Base-by-base conservation (phyloP, 345 rosid species). In the Hypericum androsaemum region DNA sequence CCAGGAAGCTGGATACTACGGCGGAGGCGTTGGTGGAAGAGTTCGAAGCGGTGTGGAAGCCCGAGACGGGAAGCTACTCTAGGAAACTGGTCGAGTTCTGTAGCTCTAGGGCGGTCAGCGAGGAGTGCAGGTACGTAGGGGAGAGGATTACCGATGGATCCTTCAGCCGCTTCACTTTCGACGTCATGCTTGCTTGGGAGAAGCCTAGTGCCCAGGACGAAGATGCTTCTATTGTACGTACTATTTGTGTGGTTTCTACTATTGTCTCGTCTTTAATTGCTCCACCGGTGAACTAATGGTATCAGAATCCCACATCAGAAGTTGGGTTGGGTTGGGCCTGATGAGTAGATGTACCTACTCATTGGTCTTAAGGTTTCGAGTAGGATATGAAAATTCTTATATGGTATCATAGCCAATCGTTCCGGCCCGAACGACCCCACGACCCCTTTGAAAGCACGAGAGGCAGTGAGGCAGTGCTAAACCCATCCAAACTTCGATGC, bases 101-200 rank as follows among this genome's bases (percentile, higher is more conserved):
- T 59, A 32, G 78, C 71, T 59, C 78, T 15, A 85, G 81, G 53
- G 77, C 71, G 35, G 58, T 75, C 9, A 40, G 12, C n/a, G 53
- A 54, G 11, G 55, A 78, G 61, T 76, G 88, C 59, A 67, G 66
- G 52, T 71, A 64, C 62, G 65, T 85, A 14, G 67, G 65, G 57
- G 90, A 76, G 62, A 81, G 70, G 52, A 77, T 85, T 0, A 61
- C 46, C 11, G 86, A 85, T 72, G 95, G 84, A 17, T 78, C 83
- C 3, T 83, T 83, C 54, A 72, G 80, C 42, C 71, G 88, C 51
- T 60, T 85, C 61, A 76, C 95, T 1, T 88, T 79, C 37, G 88
- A 92, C 60, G 72, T 80, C 73, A 92, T 92, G 98, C 78, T 80
- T 44, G 89, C 98, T 0, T 83, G 96, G 96, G 86, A 85, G 71